Evolutionary conservation across 176 grass and related monocot species (phyloP), one percentile per base, ranked within the genome.

Genomic region (Pontederia paniculata): DNA sequence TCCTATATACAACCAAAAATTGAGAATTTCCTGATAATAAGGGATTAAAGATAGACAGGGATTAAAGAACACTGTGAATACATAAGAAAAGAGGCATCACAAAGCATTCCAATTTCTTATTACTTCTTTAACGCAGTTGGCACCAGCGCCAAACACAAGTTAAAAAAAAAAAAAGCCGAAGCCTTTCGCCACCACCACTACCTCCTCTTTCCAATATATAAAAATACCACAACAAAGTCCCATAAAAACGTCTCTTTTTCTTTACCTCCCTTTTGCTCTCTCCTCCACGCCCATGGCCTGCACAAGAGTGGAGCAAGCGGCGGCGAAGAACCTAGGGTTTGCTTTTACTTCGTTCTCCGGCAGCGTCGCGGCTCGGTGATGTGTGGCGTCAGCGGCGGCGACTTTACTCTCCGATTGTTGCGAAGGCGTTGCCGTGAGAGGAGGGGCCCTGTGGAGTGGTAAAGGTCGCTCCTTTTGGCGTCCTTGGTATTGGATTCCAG

Each of bases 211-310:
- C 19, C 4, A 4, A 48, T 37, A 37, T 37, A 22, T 47, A 63
- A 23, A 47, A 63, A 13, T 17, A 12, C 60, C 13, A 50, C 13
- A 50, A 50, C 48, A 15, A 17, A 50, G 48, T 17, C 59, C 15
- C 9, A 62, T 17, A 17, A 62, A 61, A 21, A 62, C 59, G 4
- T 12, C 42, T 59, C 57, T 16, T 59, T 59, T 60, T 20, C 19
- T 20, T 15, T 52, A 18, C 9, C 28, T 37, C 54, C 12, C 23
- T 56, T 23, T 13, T 56, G 17, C 54, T 56, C 21, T 28, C 20
- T 21, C 10, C 18, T 21, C 18, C 60, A 9, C 47, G 12, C 11
- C 41, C 18, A 4, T 22, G 12, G 48, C 11, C 12, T 42, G 13
- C 12, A 12, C 57, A 10, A 19, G 28, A 43, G 15, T 19, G 19